Base-by-base conservation (phyloP, 257 asterid species). In the Echium plantagineum region DNA sequence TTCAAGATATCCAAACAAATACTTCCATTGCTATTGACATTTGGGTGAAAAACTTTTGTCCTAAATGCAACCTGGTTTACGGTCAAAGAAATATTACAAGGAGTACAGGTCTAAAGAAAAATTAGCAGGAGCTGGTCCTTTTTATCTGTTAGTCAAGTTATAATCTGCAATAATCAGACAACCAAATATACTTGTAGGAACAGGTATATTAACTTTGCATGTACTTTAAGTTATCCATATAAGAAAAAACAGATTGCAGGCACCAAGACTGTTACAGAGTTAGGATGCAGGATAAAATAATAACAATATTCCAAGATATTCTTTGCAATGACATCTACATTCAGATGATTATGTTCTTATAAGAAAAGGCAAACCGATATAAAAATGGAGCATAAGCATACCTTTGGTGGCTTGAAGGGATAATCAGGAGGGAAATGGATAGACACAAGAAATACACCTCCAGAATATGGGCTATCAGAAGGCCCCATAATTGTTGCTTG, bases 11-110 rank as follows among this genome's bases (percentile, higher is more conserved):
- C 91, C 68, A 85, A 81, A 75, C 94, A 85, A 57, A 85, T 85
- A 66, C 94, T 85, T 61, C 94, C 94, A 18, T 85, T 85, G 80
- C 94, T 85, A 57, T 85, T 85, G 73, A 85, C 73, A 65, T 85
- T 85, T 21, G 94, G 94, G 65, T 85, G 94, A 66, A 85, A 85
- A 10, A 85, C 94, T 78, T 82, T 82, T 6, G 94, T 82, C 76
- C 85, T 80, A 68, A 85, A 82, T 30, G 90, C 90, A 69, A 85
- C 87, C 90, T 85, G 78, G 57, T 16, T 9, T 30, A 63, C 24
- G 51, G 52, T 13, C 42, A 59, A 61, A 32, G 16, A 13, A 35
- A 8, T 7, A 42, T 35, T 42, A 10, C 49, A 42, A 42, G 49
- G 49, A 52, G 53, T 42, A 65, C 18, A 72, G 63, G 26, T 59